phyloP scores from a whole-genome alignment of 371 early-diverging fungal species.

The Mycotypha africana region DNA sequence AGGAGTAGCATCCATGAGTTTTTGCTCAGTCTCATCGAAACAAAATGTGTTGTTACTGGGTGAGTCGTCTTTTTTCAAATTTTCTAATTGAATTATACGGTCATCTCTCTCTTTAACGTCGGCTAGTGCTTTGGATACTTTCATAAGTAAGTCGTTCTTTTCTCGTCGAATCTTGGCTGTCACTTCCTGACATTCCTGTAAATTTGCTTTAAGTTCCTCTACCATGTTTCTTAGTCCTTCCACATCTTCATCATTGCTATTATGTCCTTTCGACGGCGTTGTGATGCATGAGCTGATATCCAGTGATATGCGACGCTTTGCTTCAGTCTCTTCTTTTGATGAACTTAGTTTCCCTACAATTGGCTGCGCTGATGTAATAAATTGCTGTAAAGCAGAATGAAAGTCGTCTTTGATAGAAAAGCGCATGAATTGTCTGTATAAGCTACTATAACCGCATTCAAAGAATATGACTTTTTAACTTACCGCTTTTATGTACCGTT shows the following conservation, averaged over 20 bases:
- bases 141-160: slow-evolving; percentile 43
- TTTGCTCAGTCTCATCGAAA: no score
- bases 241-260: slow-evolving; percentile 23
- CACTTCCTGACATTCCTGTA: slow-evolving; percentile 27
- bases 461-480: not conserved
- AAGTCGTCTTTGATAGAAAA: slow-evolving; percentile 40
- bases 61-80: slow-evolving; percentile 1
- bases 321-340: slow-evolving; percentile 3
- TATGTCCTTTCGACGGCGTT: no score
- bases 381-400: slow-evolving; percentile 25
- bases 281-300: no score
- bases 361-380: slow-evolving; percentile 42
- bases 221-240: slow-evolving; percentile 41
- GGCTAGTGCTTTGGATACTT: slow-evolving; percentile 32
- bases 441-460: no score
- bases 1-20: slow-evolving; percentile 26
- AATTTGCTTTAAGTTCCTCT: slow-evolving; percentile 31
- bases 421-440: not conserved
- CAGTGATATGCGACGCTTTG: no score
- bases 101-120: slow-evolving; percentile 34
- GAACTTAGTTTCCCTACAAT: slow-evolving; percentile 46
- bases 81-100: slow-evolving; percentile 14
- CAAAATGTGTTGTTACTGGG: no score
- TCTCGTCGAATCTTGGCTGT: slow-evolving; percentile 39
- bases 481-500: slow-evolving; percentile 20